These are phyloP conservation scores for Mortierella sp. DNA, from an alignment of 371 early-diverging fungal species.

Conservation along the genomic window DNA sequence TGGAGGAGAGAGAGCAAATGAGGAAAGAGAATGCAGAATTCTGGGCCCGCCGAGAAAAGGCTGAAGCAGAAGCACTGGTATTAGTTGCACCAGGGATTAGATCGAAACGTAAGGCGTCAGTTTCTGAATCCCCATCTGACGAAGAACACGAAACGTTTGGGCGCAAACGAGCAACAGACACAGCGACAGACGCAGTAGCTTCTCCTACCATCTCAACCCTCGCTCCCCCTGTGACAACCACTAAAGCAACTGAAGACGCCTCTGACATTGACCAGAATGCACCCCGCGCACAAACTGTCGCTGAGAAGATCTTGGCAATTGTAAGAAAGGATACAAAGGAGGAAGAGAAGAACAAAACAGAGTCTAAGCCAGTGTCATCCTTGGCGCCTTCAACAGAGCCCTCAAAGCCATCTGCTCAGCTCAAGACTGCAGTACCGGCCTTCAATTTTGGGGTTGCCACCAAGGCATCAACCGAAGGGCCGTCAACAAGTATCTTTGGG, in stretches of 20 bases:
- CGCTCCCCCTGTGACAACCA: not conserved
- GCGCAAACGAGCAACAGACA: not conserved
- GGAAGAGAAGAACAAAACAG: constrained; percentile 5
- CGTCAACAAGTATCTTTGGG: constrained; percentile 16
- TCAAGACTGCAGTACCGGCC: not conserved
- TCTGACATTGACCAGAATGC: not conserved
- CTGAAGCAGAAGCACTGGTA: not conserved
- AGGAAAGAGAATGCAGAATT: constrained; percentile 16
- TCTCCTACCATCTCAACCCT: not conserved
- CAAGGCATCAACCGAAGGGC: not conserved
- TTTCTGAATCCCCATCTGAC: constrained; percentile 1
- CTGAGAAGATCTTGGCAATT: constrained; percentile 27
- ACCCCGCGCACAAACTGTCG: constrained; percentile 14
- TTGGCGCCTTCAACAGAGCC: not conserved
- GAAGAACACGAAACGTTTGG: not conserved
- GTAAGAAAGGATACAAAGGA: constrained; percentile 10
- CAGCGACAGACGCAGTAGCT: not conserved
- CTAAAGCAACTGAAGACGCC: not conserved
- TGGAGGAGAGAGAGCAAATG: constrained; percentile 15
- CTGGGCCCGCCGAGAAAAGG: constrained; percentile 11
- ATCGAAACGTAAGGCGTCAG: constrained; percentile 1
- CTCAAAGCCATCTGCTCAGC: not conserved
- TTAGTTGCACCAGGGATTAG: not conserved
- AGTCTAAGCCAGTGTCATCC: not conserved
- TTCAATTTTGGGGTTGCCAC: not conserved